Percentiles rank a stretch among this genome's conserved stretches.
phyloP scores from a whole-genome alignment of 208 protist genomes.

The Trypanosoma lewisi region DNA sequence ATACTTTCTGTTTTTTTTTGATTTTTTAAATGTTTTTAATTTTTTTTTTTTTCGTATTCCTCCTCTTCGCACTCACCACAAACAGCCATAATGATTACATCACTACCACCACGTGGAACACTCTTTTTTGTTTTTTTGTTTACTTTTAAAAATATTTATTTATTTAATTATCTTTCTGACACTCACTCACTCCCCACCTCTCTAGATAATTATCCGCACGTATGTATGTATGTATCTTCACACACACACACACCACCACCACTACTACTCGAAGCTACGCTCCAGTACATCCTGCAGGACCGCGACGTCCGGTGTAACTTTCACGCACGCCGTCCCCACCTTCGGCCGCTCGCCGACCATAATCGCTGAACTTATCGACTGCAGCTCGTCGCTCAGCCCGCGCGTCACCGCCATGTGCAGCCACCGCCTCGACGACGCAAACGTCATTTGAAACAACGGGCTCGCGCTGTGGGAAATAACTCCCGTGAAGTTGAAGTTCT shows the following conservation, averaged over 20 bases:
- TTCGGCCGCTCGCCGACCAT: slow-evolving; percentile 88
- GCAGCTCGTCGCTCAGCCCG: slow-evolving; percentile 75
- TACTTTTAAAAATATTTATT: neutral
- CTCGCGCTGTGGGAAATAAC: slow-evolving; percentile 84
- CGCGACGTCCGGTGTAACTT: slow-evolving; percentile 48
- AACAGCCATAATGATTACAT: too few species aligned
- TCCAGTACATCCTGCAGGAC: slow-evolving; percentile 79
- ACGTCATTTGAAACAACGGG: slow-evolving; percentile 92
- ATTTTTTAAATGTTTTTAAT: neutral
- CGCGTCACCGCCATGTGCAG: slow-evolving; percentile 81
- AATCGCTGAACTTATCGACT: slow-evolving; percentile 84
- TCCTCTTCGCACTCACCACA: neutral
- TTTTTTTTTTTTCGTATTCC: slow-evolving; percentile 9
- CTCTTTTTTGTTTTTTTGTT: neutral
- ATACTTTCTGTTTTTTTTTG: slow-evolving; percentile 2
- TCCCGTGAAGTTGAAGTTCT: slow-evolving; percentile 89
- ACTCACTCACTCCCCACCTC: neutral
- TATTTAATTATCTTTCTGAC: neutral
- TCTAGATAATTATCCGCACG: neutral
- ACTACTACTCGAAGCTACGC: slow-evolving; percentile 40
- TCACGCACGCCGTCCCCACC: slow-evolving; percentile 81
- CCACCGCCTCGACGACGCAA: slow-evolving; percentile 84
- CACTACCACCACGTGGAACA: too few species aligned
- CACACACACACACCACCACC: neutral
- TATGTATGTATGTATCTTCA: neutral